Percentiles rank a stretch among this genome's conserved stretches.
These are phyloP conservation scores for Fusarium torreyae DNA, from an alignment of 2,329 filamentous ascomycete species.

Conservation along the genomic window DNA sequence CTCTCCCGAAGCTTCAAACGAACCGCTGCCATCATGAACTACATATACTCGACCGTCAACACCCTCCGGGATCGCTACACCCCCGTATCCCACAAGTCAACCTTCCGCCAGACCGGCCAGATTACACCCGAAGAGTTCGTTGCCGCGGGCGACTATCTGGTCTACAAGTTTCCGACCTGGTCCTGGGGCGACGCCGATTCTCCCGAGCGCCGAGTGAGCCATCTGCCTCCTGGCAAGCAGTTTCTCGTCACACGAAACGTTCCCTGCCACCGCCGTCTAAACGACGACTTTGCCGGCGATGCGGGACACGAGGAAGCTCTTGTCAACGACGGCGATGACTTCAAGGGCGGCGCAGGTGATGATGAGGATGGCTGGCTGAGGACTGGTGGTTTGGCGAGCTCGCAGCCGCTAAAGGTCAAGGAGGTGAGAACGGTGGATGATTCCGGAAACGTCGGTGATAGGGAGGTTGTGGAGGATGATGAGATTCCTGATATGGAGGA, in stretches of 20 bases:
- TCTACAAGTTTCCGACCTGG: conserved; percentile 99
- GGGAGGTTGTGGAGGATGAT: conserved; percentile 77
- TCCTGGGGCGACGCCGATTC: conserved; percentile 92
- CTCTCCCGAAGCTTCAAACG: neutral
- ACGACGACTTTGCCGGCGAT: conserved; percentile 93
- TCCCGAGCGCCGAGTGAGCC: conserved; percentile 81
- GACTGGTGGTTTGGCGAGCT: conserved; percentile 84
- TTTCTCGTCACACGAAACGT: conserved; percentile 95
- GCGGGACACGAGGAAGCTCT: conserved; percentile 89
- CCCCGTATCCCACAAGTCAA: conserved; percentile 90
- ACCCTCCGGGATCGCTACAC: conserved; percentile 93
- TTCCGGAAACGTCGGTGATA: conserved; percentile 85
- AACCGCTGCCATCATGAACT: conserved; percentile 76
- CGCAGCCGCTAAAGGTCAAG: conserved; percentile 80
- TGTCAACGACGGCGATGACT: conserved; percentile 83
- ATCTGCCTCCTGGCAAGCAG: conserved; percentile 92
- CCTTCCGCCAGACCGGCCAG: conserved; percentile 93
- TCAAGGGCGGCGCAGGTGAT: conserved; percentile 63
- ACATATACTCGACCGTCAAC: conserved; percentile 93
- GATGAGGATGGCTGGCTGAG: conserved; percentile 93
- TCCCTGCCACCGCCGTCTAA: conserved; percentile 90
- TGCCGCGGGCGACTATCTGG: conserved; percentile 94
- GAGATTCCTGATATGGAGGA: conserved; percentile 99
- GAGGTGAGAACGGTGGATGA: conserved; percentile 93
- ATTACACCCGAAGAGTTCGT: conserved; percentile 98